phyloP scores from a whole-genome alignment of 441 rosid genomes.

The Pelargonium hybrid region DNA sequence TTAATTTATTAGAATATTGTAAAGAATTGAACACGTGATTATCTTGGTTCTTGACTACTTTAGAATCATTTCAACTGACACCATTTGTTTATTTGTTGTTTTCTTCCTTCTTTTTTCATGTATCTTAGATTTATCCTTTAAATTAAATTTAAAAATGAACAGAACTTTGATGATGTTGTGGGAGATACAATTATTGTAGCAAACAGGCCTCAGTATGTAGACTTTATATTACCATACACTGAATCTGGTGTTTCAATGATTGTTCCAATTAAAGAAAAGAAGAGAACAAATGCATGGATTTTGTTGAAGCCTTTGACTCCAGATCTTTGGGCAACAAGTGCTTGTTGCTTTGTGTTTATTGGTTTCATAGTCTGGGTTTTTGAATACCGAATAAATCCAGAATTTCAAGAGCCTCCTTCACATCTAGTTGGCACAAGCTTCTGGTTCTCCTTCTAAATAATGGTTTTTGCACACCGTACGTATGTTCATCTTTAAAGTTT shows the following conservation, averaged over 20 bases:
- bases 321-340: slow-evolving; percentile 41
- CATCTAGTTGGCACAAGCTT: slow-evolving; percentile 47
- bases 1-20: too few species aligned
- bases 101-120: too few species aligned
- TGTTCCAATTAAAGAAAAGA: slow-evolving; percentile 26
- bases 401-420: slow-evolving; percentile 35
- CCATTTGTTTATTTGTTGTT: too few species aligned
- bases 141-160: background rate
- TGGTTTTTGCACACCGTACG: slow-evolving; percentile 55
- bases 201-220: slow-evolving; percentile 37
- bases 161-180: slow-evolving; percentile 39
- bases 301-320: slow-evolving; percentile 51
- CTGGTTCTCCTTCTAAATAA: slow-evolving; percentile 61
- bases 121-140: too few species aligned
- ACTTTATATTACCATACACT: slow-evolving; percentile 46
- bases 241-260: slow-evolving; percentile 45
- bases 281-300: slow-evolving; percentile 27
- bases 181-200: slow-evolving; percentile 47
- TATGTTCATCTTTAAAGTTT: background rate
- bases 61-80: too few species aligned
- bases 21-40: too few species aligned
- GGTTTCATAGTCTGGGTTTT: slow-evolving; percentile 47
- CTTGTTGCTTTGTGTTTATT: slow-evolving; percentile 34
- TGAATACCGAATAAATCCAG: slow-evolving; percentile 45
- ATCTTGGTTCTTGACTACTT: too few species aligned